Base-by-base conservation (phyloP, 75 land plant genomes). In the Pseudotsuga menziesii region DNA sequence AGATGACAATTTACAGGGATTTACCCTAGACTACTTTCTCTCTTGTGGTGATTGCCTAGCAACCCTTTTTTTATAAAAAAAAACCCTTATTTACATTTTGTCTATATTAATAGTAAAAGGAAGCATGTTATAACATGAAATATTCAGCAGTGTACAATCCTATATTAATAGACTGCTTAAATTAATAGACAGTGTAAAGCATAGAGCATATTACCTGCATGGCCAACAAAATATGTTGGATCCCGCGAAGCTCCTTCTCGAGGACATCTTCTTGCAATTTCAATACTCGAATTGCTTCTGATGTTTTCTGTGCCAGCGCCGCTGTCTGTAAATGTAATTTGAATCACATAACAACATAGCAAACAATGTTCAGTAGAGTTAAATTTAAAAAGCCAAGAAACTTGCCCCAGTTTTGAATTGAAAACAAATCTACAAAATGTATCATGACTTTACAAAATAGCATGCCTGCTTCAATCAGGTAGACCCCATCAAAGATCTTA, bases 221-320 rank as follows among this genome's bases (percentile, higher is more conserved):
- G 66, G 94, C 90, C 55, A 95, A 76, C 78, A 95, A 78, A 81
- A 85, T 85, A 61, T 88, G 86, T 71, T 93, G 98, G 79, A 91
- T 83, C 81, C 91, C 95, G 57, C 83, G 84, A 76, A 95, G 91
- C 84, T 95, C 97, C 85, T 86, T 90, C 73, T 93, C 92, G 79
- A 95, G 85, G 58, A 77, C 78, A 57, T 89, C 91, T 77, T 85
- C 91, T 63, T 92, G 94, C 58, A 75, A 29, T 36, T 97, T 89
- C 32, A 95, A 77, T 67, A 80, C 84, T 74, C 87, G 80, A n/a
- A 91, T 88, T 19, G 87, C 91, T 82, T 93, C 94, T 57, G 98
- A 93, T 72, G 91, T 95, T 78, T 93, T 93, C 56, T 87, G 94
- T 58, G 92, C 88, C 82, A 89, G 75, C 23, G 86, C 86, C 58